Evolutionary conservation across 768 basidiomycete genomes (phyloP).

Genomic region (Collybiopsis luxurians): DNA sequence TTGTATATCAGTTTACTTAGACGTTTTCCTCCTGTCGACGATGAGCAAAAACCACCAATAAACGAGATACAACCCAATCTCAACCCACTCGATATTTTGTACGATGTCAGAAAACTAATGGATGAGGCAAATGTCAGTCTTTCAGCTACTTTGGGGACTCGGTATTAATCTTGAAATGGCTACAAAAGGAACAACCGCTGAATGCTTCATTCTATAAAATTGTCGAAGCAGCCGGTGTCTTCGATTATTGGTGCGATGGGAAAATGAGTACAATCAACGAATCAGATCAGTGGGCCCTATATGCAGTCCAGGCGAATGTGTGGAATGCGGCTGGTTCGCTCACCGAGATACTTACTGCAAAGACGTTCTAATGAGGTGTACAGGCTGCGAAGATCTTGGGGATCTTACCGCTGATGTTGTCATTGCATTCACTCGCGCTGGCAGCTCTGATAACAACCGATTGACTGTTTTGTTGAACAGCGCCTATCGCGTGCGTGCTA

Average conservation of each 20-base stretch:
- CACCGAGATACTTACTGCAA: not conserved
- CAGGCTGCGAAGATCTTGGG: constrained; percentile 69
- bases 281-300: constrained; percentile 67
- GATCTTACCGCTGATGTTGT: constrained; percentile 68
- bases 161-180: not conserved
- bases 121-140: constrained; percentile 56
- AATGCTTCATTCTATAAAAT: constrained; percentile 68
- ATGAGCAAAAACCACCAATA: constrained; percentile 47
- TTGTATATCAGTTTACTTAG: constrained; percentile 55
- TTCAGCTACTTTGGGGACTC: not conserved
- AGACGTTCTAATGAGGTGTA: not conserved
- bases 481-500: constrained; percentile 57
- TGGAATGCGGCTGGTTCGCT: constrained; percentile 68
- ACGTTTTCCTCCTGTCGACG: constrained; percentile 56
- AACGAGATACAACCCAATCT: constrained; percentile 77
- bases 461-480: constrained; percentile 61
- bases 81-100: constrained; percentile 74
- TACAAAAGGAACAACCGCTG: constrained; percentile 75
- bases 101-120: constrained; percentile 75
- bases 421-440: constrained; percentile 58
- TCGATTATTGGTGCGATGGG: constrained; percentile 68
- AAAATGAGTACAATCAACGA: constrained; percentile 48
- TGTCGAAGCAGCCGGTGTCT: constrained; percentile 61
- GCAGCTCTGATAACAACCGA: constrained; percentile 58
- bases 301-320: constrained; percentile 69